phyloP scores from a whole-genome alignment of 306 rosid species.

The Arachis stenosperma region DNA sequence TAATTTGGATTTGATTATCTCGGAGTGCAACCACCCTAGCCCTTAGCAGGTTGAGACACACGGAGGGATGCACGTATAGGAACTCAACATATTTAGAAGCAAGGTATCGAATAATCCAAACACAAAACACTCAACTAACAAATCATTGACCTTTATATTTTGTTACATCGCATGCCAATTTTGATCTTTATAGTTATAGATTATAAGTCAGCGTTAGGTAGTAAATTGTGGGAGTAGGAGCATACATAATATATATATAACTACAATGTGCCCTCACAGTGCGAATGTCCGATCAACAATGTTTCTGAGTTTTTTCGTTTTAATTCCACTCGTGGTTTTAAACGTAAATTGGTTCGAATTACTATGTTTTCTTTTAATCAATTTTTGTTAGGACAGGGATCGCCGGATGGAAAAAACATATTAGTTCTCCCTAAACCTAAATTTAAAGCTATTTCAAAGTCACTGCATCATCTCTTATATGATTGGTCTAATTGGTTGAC shows the following conservation, averaged over 20 bases:
- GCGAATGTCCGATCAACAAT: not conserved
- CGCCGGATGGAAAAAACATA: no score
- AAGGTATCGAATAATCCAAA: slow-evolving; percentile 19
- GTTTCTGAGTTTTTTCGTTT: not conserved
- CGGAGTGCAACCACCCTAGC: slow-evolving; percentile 45
- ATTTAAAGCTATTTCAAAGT: no score
- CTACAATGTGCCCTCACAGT: slow-evolving; percentile 27
- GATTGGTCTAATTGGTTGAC: no score
- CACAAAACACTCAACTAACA: slow-evolving; percentile 37
- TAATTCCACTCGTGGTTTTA: not conserved
- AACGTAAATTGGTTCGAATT: not conserved
- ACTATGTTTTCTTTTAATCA: no score
- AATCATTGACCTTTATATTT: slow-evolving; percentile 47
- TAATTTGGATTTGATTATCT: slow-evolving; percentile 32
- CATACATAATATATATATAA: slow-evolving; percentile 1
- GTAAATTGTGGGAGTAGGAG: slow-evolving; percentile 32
- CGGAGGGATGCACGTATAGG: not conserved
- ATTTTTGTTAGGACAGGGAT: no score
- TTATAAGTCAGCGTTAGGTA: slow-evolving; percentile 53
- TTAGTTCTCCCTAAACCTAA: no score
- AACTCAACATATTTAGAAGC: slow-evolving; percentile 28
- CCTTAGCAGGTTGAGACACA: slow-evolving; percentile 30
- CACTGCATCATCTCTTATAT: no score
- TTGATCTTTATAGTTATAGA: not conserved
- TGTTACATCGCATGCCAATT: slow-evolving; percentile 9